phyloP scores from a whole-genome alignment of 306 rosid genomes.

The Phaseolus lunatus region DNA sequence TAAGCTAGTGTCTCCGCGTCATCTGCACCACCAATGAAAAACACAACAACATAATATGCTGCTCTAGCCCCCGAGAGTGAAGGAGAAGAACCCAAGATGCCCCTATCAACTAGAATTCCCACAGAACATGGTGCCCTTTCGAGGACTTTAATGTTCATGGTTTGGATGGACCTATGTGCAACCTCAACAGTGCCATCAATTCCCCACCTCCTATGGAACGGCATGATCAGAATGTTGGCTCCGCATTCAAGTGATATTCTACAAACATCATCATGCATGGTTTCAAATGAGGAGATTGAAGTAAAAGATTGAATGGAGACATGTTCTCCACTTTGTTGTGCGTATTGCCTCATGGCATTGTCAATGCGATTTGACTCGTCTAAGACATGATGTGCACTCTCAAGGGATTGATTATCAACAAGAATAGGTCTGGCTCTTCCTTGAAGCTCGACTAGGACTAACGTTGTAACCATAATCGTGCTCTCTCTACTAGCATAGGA shows the following conservation, averaged over 20 bases:
- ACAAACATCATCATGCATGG: conserved; percentile 58
- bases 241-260: conserved; percentile 49
- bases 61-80: conserved; percentile 40
- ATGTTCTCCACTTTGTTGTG: conserved; percentile 46
- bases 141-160: conserved; percentile 57
- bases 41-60: conserved; percentile 54
- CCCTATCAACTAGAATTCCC: conserved; percentile 71
- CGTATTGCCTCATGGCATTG: conserved; percentile 61
- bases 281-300: conserved; percentile 52
- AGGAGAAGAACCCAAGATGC: conserved; percentile 41
- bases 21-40: conserved; percentile 76
- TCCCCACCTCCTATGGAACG: conserved; percentile 71
- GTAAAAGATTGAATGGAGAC: conserved; percentile 59
- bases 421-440: conserved; percentile 65
- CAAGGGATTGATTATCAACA: conserved; percentile 51
- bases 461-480: conserved; percentile 53
- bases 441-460: conserved; percentile 59
- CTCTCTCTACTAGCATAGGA: conserved; percentile 66
- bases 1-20: conserved; percentile 76
- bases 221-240: conserved; percentile 62
- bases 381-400: background rate
- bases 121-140: conserved; percentile 71
- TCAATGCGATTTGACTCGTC: conserved; percentile 46
- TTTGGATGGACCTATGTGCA: conserved; percentile 42
- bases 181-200: conserved; percentile 61